Conservation (phyloP, 1,284 basidiomycete species). For the Boletus mariae region DNA sequence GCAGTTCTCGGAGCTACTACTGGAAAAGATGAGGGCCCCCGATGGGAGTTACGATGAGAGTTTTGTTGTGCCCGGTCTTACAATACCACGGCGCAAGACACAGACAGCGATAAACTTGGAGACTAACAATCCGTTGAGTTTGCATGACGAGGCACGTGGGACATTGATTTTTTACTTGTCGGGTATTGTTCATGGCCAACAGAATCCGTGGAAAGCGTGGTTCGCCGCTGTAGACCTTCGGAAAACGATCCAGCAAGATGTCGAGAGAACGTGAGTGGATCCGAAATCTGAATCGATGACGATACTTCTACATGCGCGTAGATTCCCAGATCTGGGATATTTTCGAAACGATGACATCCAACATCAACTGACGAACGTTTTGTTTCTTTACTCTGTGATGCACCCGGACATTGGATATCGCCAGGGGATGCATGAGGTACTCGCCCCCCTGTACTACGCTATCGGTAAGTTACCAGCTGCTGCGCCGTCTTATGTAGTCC, state of each 20-base stretch:
- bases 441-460: conserved; percentile 80
- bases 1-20: conserved; percentile 48
- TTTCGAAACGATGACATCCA: conserved; percentile 76
- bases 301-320: conserved; percentile 28
- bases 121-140: conserved; percentile 81
- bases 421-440: conserved; percentile 94
- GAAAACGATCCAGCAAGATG: conserved; percentile 86
- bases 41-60: conserved; percentile 75
- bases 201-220: conserved; percentile 94
- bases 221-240: conserved; percentile 83
- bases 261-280: conserved; percentile 77
- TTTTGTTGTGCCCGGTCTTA: conserved; percentile 51
- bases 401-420: conserved; percentile 84
- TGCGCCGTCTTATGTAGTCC: conserved; percentile 3
- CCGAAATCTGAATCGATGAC: conserved; percentile 1
- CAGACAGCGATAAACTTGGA: conserved; percentile 49
- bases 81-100: conserved; percentile 36
- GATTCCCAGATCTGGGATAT: conserved; percentile 88
- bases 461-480: conserved; percentile 37
- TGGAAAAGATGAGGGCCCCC: conserved; percentile 70
- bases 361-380: conserved; percentile 75
- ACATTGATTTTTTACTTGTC: background rate
- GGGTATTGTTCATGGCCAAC: conserved; percentile 9
- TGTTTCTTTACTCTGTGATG: conserved; percentile 77
- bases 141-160: conserved; percentile 68